Conservation (phyloP, 768 basidiomycete genomes). For the Omphalotus guepiniiformis region DNA sequence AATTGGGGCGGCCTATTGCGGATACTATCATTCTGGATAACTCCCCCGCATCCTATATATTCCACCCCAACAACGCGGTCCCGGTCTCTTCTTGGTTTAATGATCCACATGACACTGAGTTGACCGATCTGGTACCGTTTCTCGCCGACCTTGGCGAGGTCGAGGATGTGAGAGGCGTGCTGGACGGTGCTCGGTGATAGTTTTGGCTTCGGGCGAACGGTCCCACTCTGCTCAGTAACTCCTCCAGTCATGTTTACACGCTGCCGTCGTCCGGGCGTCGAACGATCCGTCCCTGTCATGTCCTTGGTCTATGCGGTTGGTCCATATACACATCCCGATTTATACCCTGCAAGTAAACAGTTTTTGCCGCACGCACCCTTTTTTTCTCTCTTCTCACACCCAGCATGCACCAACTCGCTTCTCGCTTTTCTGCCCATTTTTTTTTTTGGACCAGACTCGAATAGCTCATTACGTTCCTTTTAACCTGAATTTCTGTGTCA, state of each 20-base stretch:
- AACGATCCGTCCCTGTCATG: no score
- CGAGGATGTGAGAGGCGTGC: slow-evolving; percentile 86
- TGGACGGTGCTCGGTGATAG: slow-evolving; percentile 75
- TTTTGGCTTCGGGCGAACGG: neutral
- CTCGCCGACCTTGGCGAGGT: slow-evolving; percentile 81
- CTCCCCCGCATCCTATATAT: slow-evolving; percentile 98
- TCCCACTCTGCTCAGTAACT: neutral
- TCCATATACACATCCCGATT: slow-evolving; percentile 1
- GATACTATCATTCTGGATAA: slow-evolving; percentile 99
- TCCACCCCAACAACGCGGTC: slow-evolving; percentile 98
- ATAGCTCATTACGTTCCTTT: slow-evolving; percentile 1
- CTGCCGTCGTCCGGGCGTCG: neutral
- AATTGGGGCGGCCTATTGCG: slow-evolving; percentile 88
- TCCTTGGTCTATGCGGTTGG: neutral
- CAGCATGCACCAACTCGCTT: neutral
- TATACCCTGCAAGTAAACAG: slow-evolving; percentile 10
- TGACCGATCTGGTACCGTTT: slow-evolving; percentile 95
- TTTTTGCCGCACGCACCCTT: slow-evolving; percentile 1
- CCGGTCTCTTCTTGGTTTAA: slow-evolving; percentile 99
- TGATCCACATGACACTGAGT: slow-evolving; percentile 95
- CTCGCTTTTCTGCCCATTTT: neutral
- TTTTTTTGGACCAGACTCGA: neutral
- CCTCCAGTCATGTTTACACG: neutral
- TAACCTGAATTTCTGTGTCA: neutral
- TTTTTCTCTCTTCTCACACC: neutral